Base-by-base conservation (phyloP, 1,284 basidiomycete species). In the Rhodotorula mucilaginosa region DNA sequence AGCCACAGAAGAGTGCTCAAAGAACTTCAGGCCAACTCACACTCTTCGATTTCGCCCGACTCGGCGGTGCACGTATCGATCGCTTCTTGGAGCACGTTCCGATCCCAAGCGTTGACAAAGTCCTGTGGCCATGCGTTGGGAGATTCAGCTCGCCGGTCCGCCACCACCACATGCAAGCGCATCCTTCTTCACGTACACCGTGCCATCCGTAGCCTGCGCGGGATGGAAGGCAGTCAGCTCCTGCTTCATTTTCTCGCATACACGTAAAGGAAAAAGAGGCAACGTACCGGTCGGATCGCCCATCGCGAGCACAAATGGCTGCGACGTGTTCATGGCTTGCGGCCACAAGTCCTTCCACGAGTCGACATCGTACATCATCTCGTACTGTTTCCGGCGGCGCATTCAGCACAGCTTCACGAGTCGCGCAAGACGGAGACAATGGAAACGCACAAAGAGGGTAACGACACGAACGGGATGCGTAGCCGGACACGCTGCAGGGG, bases 31-130 rank as follows among this genome's bases (percentile, higher is more conserved):
- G 39, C 39, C n/a, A 5, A 21, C 34, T 78, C 72, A 79, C 85
- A 86, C 5, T 83, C 82, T 61, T 83, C 83, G 4, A 84, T 82
- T 23, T 83, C 78, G 49, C 80, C 81, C 13, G 72, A 78, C 47
- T 29, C 81, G 79, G 65, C 83, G 81, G 74, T 84, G 79, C 85
- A 86, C 39, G 83, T 74, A 77, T 85, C 82, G 70, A 86, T 85
- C n/a, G 85, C 84, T 54, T 81, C 81, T 76, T 86, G 84, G 21
- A 85, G 79, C 2, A 81, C 81, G 15, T 71, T 78, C 47, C 61
- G 68, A 49, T 82, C 75, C 81, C 81, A 82, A 21, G 29, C 60
- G 15, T 56, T 56, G 26, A 56, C 16, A 26, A 56, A 56, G 26
- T 56, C 54, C 54, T 56, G 54, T 26, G 0, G 54, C 3, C 13